Percentiles rank a stretch among this genome's conserved stretches.
These are phyloP conservation scores for Zygoascus ofunaensis DNA, from an alignment of 805 yeast genomes.

Conservation along the genomic window DNA sequence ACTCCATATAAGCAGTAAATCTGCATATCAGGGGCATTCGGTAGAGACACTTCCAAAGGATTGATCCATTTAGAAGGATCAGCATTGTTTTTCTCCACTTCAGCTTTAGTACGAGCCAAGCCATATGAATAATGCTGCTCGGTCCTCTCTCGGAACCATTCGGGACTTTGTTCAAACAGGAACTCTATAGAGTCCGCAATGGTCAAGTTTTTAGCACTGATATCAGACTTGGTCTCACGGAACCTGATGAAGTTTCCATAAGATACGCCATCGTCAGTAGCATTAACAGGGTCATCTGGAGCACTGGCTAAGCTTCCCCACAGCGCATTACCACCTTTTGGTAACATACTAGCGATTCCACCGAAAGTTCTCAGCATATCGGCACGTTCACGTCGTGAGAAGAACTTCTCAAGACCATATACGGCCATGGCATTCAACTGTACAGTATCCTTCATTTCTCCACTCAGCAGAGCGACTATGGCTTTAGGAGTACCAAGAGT, in stretches of 20 bases:
- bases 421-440: conserved; percentile 88
- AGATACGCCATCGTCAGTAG: conserved; percentile 30
- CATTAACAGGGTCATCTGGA: conserved; percentile 52
- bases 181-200: conserved; percentile 59
- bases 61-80: conserved; percentile 82
- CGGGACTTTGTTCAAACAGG: conserved; percentile 56
- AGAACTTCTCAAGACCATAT: conserved; percentile 88
- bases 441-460: conserved; percentile 97
- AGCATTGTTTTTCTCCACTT: conserved; percentile 57
- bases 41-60: conserved; percentile 85
- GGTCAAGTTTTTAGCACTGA: conserved; percentile 48
- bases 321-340: conserved; percentile 83
- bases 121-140: conserved; percentile 73
- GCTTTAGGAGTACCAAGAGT: conserved; percentile 91
- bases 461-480: conserved; percentile 83
- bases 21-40: conserved; percentile 88
- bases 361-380: conserved; percentile 82
- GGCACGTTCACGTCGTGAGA: conserved; percentile 79
- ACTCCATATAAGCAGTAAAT: conserved; percentile 88
- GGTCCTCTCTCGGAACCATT: conserved; percentile 63
- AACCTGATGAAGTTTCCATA: conserved; percentile 72
- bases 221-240: conserved; percentile 36
- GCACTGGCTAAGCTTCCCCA: conserved; percentile 72
- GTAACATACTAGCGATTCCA: conserved; percentile 93
- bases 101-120: conserved; percentile 47